These are phyloP conservation scores for Myxozyma geophila DNA, from an alignment of 805 yeast species.

Conservation along the genomic window DNA sequence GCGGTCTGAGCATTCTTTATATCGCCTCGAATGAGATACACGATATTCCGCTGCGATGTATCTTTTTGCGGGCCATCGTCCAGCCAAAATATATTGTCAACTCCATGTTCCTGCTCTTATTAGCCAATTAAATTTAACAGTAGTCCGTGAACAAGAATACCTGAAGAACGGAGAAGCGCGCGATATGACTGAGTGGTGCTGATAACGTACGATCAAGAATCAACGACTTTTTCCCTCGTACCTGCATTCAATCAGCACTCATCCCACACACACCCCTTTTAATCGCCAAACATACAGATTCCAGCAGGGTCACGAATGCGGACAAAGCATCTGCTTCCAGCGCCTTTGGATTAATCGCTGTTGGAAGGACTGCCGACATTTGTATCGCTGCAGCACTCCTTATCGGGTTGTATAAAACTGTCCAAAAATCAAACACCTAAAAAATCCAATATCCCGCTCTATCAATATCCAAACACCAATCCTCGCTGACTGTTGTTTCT, in stretches of 20 bases:
- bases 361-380: slow-evolving; percentile 17
- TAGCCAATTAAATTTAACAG: not conserved
- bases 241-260: slow-evolving; percentile 21
- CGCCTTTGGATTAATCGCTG: slow-evolving; percentile 27
- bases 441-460: not conserved
- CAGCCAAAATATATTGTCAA: slow-evolving; percentile 57
- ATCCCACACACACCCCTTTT: not conserved
- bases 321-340: slow-evolving; percentile 33
- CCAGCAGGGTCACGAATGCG: slow-evolving; percentile 40
- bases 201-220: slow-evolving; percentile 56
- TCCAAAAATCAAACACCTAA: not conserved
- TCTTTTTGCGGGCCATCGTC: slow-evolving; percentile 38
- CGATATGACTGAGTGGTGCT: slow-evolving; percentile 56
- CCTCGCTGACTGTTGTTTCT: too few species aligned
- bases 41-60: slow-evolving; percentile 31
- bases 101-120: slow-evolving; percentile 47
- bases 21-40: slow-evolving; percentile 40
- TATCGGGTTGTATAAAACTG: too few species aligned
- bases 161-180: slow-evolving; percentile 60
- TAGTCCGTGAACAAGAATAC: slow-evolving; percentile 20
- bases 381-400: too few species aligned
- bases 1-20: slow-evolving; percentile 36
- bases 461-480: not conserved
- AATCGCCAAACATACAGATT: slow-evolving; percentile 35
- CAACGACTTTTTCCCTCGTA: slow-evolving; percentile 43